Base-by-base conservation (phyloP, 306 rosid genomes). In the Astragalus membranaceus region DNA sequence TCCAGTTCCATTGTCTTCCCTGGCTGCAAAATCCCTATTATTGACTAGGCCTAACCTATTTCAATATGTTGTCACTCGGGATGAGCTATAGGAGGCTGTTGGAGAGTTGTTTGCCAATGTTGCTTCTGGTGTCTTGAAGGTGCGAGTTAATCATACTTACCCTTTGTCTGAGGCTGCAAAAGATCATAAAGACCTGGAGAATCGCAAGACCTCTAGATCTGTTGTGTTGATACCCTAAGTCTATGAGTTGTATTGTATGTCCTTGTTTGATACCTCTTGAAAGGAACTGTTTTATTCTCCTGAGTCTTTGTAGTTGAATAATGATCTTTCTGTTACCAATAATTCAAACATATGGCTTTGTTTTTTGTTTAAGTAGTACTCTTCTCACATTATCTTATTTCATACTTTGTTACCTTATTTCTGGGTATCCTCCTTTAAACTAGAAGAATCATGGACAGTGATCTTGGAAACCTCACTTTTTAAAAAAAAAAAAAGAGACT, bases 111-210 rank as follows among this genome's bases (percentile, higher is more conserved):
- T 93, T 83, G 83, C 88, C 39, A 80, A 73, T 10, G 74, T 90
- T 10, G 78, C 63, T 36, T 73, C 90, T 7, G 96, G 98, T 20
- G 36, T 75, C 35, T 50, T 93, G 79, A 77, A 77, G 70, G 92
- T 85, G 67, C 83, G 94, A 65, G 90, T 93, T 17, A 88, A 93
- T 57, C 98, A 87, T 76, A 88, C 88, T 6, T 93, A 90, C 79
- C 86, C 92, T 32, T 76, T 93, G 78, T 88, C 90, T 46, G 79
- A 88, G 61, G 97, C 92, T 5, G 90, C 90, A 20, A 83, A 72
- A 74, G 98, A 96, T 20, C 98, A 90, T 57, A 74, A 84, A 48
- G 98, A 90, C 68, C 82, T 90, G 8, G 98, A 93, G 79, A 85
- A 59, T 43, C 54, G 96, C 70, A 88, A 81, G 81, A 93, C 97